These are phyloP conservation scores for Globomyces sp. DNA, from an alignment of 371 early-diverging fungal species.

Conservation along the genomic window DNA sequence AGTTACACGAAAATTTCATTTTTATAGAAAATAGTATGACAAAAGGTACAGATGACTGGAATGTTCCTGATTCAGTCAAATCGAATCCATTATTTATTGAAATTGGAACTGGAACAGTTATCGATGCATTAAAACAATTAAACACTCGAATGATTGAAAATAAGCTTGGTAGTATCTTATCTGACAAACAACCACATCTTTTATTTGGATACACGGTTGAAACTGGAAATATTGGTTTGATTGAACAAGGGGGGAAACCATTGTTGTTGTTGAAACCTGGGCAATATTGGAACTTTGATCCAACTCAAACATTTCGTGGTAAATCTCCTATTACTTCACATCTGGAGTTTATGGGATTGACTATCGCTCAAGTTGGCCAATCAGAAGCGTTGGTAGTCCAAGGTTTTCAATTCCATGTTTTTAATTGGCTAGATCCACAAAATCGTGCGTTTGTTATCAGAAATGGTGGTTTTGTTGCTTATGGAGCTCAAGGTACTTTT, in stretches of 20 bases:
- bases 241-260: slow-evolving; percentile 26
- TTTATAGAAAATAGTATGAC: too few relatives aligned
- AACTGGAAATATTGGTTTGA: slow-evolving; percentile 35
- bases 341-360: slow-evolving; percentile 32
- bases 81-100: slow-evolving; percentile 36
- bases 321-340: slow-evolving; percentile 27
- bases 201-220: slow-evolving; percentile 28
- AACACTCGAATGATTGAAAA: slow-evolving; percentile 27
- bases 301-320: slow-evolving; percentile 24
- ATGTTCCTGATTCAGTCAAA: slow-evolving; percentile 28
- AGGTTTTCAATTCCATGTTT: background rate
- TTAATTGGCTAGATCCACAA: slow-evolving; percentile 14
- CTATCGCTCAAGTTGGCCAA: slow-evolving; percentile 38
- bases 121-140: slow-evolving; percentile 29
- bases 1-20: too few relatives aligned
- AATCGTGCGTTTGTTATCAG: slow-evolving; percentile 36
- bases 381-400: slow-evolving; percentile 33
- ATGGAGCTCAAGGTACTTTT: slow-evolving; percentile 34
- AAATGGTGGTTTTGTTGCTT: slow-evolving; percentile 40
- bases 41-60: slow-evolving; percentile 31
- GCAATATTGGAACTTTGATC: slow-evolving; percentile 31
- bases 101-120: slow-evolving; percentile 23
- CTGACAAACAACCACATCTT: slow-evolving; percentile 21
- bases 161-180: slow-evolving; percentile 27
- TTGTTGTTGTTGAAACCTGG: slow-evolving; percentile 33